Evolutionary conservation across 129 eudicot genomes (phyloP), one percentile per base, ranked within the genome.

Genomic region (Flaveria trinervia): DNA sequence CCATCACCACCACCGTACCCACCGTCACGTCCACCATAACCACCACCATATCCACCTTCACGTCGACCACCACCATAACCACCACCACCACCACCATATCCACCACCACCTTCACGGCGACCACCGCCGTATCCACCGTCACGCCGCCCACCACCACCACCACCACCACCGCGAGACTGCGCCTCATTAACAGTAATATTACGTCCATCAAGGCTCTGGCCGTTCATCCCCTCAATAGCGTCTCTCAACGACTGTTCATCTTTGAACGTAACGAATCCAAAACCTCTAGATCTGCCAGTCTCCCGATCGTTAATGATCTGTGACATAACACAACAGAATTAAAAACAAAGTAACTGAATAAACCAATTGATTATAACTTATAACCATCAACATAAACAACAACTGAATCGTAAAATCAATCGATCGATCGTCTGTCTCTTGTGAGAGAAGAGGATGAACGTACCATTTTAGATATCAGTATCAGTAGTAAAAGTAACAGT

Each of bases 401-500:
- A 77, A 44, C 56, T 65, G 23, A 62, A 54, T 15, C 23, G 23
- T n/a, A 54, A 54, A 9, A 45, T 45, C 50, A 54, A 71, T 68
- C 85, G 84, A 87, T 84, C 87, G 83, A 87, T 88, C 85, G 77
- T 77, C 88, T 8, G 70, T 76, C 83, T 74, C 83, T 77, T 25
- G 18, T 25, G 61, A 80, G 80, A 65, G 90, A 87, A 79, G 84
- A 84, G 80, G 92, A 88, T 73, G 87, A 86, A 88, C 96, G 93
- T 90, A 93, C 96, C 98, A 88, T 74, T 77, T 65, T 74, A 85
- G 85, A 73, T 45, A 77, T 71, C 66, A 74, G 84, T 56, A 73
- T 70, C 45, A 71, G 77, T 65, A 71, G 77, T 65, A 79, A 79
- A 77, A 79, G 55, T 68, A 68, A 66, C 26, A 80, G 83, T 65